Percentiles rank a stretch among this genome's conserved stretches.
phyloP scores from a whole-genome alignment of 306 rosid genomes.

The Quercus berberidifolia region DNA sequence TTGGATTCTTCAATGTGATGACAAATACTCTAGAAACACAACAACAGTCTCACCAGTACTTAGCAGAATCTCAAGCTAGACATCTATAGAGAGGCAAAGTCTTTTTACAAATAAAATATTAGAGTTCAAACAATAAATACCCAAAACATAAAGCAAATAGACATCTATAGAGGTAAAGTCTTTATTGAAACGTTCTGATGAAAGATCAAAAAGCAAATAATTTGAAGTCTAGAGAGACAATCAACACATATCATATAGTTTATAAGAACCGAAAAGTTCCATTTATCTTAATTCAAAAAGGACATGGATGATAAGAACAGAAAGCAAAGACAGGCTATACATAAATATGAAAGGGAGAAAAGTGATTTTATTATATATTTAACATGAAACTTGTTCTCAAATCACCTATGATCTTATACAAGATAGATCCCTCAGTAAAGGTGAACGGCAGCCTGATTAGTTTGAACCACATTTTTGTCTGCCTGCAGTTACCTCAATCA shows the following conservation, averaged over 20 bases:
- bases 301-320: background rate
- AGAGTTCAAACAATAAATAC: too few relatives aligned
- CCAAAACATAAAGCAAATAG: background rate
- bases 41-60: background rate
- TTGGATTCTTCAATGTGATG: background rate
- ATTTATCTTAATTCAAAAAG: background rate
- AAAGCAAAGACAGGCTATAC: background rate
- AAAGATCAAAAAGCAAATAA: too few relatives aligned
- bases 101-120: too few relatives aligned
- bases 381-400: background rate
- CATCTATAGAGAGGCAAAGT: background rate
- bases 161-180: background rate
- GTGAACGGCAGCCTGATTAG: too few relatives aligned
- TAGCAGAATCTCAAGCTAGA: background rate
- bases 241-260: background rate
- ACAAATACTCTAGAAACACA: background rate
- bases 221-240: background rate
- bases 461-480: too few relatives aligned
- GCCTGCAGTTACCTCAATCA: too few relatives aligned
- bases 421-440: too few relatives aligned
- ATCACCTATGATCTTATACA: too few relatives aligned
- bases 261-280: background rate
- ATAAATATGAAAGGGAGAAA: background rate
- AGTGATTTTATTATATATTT: background rate
- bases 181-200: too few relatives aligned